Percentiles rank a stretch among this genome's conserved stretches.
Evolutionary conservation across 1,139 yeast species (phyloP).

Genomic region (Wickerhamomyces sp.): DNA sequence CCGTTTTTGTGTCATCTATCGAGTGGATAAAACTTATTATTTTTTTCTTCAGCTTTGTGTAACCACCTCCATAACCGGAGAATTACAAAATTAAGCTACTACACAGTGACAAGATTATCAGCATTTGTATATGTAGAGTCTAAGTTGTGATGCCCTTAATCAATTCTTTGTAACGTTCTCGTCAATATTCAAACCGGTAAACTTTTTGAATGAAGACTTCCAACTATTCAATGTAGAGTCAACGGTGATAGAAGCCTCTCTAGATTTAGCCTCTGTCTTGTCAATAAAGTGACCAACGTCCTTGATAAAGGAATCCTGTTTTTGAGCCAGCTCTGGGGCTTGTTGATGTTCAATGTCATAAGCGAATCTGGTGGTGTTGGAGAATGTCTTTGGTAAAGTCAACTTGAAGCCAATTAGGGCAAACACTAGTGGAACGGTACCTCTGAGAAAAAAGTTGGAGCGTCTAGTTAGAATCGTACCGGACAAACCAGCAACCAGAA

Average conservation of each 20-base stretch:
- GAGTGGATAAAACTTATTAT: too few species aligned
- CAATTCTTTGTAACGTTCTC: constrained; percentile 54
- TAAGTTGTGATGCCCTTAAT: too few species aligned
- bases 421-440: constrained; percentile 56
- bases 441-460: constrained; percentile 53
- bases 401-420: constrained; percentile 69
- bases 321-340: constrained; percentile 62
- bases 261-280: constrained; percentile 35
- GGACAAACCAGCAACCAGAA: constrained; percentile 68
- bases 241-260: constrained; percentile 29
- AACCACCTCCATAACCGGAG: too few species aligned
- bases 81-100: too few species aligned
- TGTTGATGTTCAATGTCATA: constrained; percentile 63
- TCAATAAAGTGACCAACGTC: constrained; percentile 37
- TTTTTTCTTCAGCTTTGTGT: too few species aligned
- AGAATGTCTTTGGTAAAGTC: constrained; percentile 74
- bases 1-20: too few species aligned
- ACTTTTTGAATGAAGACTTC: constrained; percentile 46
- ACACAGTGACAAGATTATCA: too few species aligned
- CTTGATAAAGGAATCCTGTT: constrained; percentile 51
- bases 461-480: constrained; percentile 81
- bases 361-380: constrained; percentile 54
- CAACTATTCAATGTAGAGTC: constrained; percentile 38
- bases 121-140: too few species aligned
- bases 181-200: constrained; percentile 66